Percentiles rank a stretch among this genome's conserved stretches.
Evolutionary conservation across 371 early-diverging fungal genomes (phyloP).

Genomic region (Coemansia sp.): DNA sequence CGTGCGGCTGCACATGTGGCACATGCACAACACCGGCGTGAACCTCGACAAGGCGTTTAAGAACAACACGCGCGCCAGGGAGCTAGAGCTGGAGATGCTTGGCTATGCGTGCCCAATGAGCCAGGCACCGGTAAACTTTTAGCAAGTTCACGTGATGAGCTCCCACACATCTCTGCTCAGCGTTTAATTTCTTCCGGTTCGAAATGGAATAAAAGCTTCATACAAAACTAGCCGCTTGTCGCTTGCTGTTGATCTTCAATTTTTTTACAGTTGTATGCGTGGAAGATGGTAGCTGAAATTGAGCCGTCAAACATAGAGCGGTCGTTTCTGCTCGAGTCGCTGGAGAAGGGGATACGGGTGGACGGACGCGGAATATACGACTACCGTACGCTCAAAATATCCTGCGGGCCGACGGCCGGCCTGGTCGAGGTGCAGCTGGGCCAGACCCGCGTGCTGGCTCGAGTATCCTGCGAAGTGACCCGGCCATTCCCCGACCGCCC

Average conservation of each 20-base stretch:
- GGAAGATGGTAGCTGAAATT: constrained; percentile 49
- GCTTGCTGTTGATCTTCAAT: background rate
- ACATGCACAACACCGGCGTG: constrained; percentile 25
- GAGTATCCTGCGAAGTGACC: constrained; percentile 84
- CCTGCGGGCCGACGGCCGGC: constrained; percentile 71
- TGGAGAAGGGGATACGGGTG: constrained; percentile 64
- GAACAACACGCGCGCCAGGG: constrained; percentile 30
- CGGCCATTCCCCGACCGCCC: constrained; percentile 76
- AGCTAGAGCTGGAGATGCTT: constrained; percentile 46
- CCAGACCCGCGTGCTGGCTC: constrained; percentile 80
- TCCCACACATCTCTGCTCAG: background rate
- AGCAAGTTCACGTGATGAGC: constrained; percentile 4
- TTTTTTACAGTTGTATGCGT: background rate
- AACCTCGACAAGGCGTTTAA: constrained; percentile 15
- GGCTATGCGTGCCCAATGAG: constrained; percentile 44
- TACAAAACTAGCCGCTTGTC: no score
- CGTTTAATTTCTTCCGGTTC: background rate
- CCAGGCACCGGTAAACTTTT: constrained; percentile 28
- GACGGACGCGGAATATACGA: constrained; percentile 83
- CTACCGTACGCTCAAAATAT: constrained; percentile 67
- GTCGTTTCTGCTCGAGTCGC: constrained; percentile 65
- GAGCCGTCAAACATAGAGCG: constrained; percentile 66
- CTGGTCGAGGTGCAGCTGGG: constrained; percentile 80
- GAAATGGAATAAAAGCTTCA: no score
- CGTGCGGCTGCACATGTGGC: constrained; percentile 43